These are phyloP conservation scores for Ophiostoma tasmaniense DNA, from an alignment of 2,329 filamentous ascomycete species.

Conservation along the genomic window DNA sequence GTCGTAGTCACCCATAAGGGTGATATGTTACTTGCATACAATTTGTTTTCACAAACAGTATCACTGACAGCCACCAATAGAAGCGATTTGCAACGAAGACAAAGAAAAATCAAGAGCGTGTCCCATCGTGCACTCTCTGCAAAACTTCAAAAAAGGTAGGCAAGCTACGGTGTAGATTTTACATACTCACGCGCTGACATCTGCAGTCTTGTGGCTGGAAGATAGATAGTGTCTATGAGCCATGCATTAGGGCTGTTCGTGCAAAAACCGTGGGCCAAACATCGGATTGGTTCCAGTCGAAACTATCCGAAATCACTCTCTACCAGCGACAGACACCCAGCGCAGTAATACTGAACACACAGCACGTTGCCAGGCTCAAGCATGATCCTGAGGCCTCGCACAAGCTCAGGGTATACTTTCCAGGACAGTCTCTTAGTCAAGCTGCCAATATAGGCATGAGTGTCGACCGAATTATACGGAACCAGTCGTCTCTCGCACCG, in stretches of 20 bases:
- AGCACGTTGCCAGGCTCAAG: no score
- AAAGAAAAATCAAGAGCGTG: not conserved
- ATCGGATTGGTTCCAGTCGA: not conserved
- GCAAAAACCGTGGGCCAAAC: not conserved
- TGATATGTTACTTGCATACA: no score
- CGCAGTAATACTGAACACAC: no score
- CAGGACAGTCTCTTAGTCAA: no score
- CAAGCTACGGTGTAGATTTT: not conserved
- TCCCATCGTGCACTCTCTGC: not conserved
- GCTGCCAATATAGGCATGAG: no score
- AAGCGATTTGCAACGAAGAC: not conserved
- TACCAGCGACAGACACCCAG: not conserved
- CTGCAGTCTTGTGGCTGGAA: not conserved
- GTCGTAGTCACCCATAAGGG: not conserved
- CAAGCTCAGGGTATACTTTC: no score
- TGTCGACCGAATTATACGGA: no score
- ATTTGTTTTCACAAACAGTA: not conserved
- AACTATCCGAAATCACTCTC: not conserved
- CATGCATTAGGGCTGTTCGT: not conserved
- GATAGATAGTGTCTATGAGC: not conserved
- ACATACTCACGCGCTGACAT: not conserved
- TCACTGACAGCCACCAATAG: not conserved
- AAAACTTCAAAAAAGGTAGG: not conserved
- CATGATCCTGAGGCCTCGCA: no score
- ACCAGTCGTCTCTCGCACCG: no score